phyloP scores from a whole-genome alignment of 78 protist genomes.

The Capsaspora owczarzaki region DNA sequence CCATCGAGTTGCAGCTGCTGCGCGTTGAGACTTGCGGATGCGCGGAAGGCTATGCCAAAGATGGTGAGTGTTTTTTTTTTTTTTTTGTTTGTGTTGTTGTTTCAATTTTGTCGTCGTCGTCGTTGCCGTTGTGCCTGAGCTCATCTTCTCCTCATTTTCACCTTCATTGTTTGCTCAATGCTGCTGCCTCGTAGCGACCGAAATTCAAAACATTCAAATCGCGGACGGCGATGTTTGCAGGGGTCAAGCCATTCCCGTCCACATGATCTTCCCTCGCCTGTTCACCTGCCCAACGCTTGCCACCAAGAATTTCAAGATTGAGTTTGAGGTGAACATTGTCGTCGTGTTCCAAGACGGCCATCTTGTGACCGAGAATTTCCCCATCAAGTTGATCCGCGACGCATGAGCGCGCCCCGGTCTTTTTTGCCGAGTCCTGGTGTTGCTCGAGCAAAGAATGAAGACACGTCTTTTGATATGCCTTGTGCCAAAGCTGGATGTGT shows the following conservation, averaged over 20 bases:
- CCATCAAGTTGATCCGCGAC: conserved; percentile 63
- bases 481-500: too few relatives aligned
- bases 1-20: conserved; percentile 84
- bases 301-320: conserved; percentile 23
- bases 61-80: conserved; percentile 3
- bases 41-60: conserved; percentile 56
- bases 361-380: conserved; percentile 81
- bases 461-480: too few relatives aligned
- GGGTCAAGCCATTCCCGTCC: conserved; percentile 62
- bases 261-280: conserved; percentile 88
- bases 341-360: conserved; percentile 60
- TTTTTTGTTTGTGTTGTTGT: background rate
- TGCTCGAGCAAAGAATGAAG: too few relatives aligned
- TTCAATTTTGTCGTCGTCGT: background rate
- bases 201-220: conserved; percentile 76
- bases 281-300: conserved; percentile 71
- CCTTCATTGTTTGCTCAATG: background rate
- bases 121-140: too few relatives aligned
- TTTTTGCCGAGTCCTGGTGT: too few relatives aligned
- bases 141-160: background rate
- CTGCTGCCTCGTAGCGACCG: conserved; percentile 2
- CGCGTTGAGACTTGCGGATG: conserved; percentile 74
- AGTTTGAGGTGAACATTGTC: conserved; percentile 71
- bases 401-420: background rate
- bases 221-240: conserved; percentile 78